Evolutionary conservation across 352 stramenopile genomes (phyloP).

Genomic region (Globisporangium radiosum): DNA sequence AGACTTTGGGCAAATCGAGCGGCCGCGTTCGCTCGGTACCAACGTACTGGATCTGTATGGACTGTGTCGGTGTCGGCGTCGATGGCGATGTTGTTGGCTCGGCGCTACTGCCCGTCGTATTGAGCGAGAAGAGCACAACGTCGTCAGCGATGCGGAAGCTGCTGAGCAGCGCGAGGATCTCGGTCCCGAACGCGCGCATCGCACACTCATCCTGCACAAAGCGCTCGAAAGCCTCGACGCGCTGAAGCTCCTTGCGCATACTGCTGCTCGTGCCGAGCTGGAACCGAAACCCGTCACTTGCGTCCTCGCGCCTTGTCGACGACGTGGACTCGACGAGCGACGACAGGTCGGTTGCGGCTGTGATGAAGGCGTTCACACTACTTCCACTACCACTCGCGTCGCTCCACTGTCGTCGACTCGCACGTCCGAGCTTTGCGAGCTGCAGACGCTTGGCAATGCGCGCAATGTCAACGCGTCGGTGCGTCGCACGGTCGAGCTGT

Average conservation of each 20-base stretch:
- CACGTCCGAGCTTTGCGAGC: constrained; percentile 32
- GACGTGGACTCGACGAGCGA: constrained; percentile 20
- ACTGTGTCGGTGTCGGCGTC: no score
- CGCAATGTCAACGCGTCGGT: constrained; percentile 48
- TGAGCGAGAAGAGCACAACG: constrained; percentile 49
- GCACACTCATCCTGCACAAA: constrained; percentile 62
- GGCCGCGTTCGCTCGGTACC: constrained; percentile 35
- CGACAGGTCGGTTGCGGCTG: constrained; percentile 5
- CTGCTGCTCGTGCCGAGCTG: constrained; percentile 5
- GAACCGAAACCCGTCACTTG: constrained; percentile 25
- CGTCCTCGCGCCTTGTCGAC: constrained; percentile 37
- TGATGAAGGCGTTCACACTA: constrained; percentile 9
- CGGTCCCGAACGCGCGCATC: constrained; percentile 48
- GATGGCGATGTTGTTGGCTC: constrained; percentile 13
- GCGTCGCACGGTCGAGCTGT: constrained; percentile 48
- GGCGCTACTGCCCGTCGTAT: constrained; percentile 32
- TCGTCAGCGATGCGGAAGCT: constrained; percentile 58
- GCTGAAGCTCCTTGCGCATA: constrained; percentile 30
- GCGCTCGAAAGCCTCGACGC: constrained; percentile 29
- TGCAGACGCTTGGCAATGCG: constrained; percentile 39
- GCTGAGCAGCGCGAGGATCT: constrained; percentile 51
- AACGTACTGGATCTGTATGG: constrained; percentile 40
- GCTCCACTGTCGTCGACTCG: constrained; percentile 41
- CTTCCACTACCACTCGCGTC: constrained; percentile 14
- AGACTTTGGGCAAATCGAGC: constrained; percentile 47